Evolutionary conservation across 441 rosid genomes (phyloP), one percentile per base, ranked within the genome.

Genomic region (Arabidopsis lyrata): DNA sequence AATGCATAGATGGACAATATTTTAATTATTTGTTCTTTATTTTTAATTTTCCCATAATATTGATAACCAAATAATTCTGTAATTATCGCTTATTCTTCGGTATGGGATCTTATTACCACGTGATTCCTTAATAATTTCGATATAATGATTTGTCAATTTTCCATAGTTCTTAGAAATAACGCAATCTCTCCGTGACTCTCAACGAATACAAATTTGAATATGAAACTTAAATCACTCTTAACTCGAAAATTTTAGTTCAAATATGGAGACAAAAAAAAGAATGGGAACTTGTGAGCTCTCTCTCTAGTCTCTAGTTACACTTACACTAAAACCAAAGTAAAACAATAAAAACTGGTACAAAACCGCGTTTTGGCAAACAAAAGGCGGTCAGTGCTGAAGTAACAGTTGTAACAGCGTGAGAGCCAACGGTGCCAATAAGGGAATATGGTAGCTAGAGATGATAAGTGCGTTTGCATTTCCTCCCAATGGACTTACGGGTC

Each of bases 401-500:
- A 27, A 44, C 27, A 53, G 16, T 13, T 50, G 53, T 13, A 66
- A 39, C 15, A 77, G 29, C 4, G 66, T 62, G 41, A 77, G 63
- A 36, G 85, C 74, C 69, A 86, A 70, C 14, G 80, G 48, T 20
- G 83, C 81, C 55, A 79, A 47, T 55, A 76, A n/a, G 42, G 79
- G 41, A 56, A 77, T 60, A 52, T 55, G 79, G 68, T 64, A 22
- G 75, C 47, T 72, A 6, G 83, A 81, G 59, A 77, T 77, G 12
- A 52, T 22, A 59, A 80, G 67, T 55, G 74, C 74, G 53, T 69
- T 82, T 48, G 71, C 68, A 53, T 83, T 79, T 59, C 84, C 93
- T 76, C 83, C 87, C 4, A 76, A 22, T 18, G 93, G 87, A 78
- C 88, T 87, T 49, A 75, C 66, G 1, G 99, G 99, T 60, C 91